Conservation (phyloP, 306 rosid genomes). For the Dryas drummondii region DNA sequence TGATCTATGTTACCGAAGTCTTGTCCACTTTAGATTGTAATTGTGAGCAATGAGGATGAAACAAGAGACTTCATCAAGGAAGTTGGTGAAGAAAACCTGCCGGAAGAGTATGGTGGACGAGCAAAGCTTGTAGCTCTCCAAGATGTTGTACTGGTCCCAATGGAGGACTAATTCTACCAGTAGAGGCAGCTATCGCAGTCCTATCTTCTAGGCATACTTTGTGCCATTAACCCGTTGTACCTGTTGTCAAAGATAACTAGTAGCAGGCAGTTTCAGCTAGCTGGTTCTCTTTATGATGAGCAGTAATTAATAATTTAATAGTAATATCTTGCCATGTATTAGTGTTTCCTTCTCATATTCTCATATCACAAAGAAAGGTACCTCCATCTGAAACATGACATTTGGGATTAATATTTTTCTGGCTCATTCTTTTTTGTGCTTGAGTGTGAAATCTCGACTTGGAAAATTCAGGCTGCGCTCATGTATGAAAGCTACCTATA, state of each 20-base stretch:
- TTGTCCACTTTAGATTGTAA: constrained; percentile 61
- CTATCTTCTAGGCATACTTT: not conserved
- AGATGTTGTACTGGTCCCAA: constrained; percentile 48
- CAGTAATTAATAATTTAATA: not conserved
- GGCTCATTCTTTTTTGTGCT: no score
- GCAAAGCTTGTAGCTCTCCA: constrained; percentile 63
- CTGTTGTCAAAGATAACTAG: not conserved
- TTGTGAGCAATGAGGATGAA: constrained; percentile 69
- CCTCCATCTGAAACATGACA: not conserved
- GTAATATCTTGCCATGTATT: not conserved
- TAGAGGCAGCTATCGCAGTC: not conserved
- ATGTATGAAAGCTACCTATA: no score
- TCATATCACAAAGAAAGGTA: not conserved
- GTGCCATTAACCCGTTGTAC: not conserved
- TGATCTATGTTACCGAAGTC: not conserved
- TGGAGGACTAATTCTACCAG: constrained; percentile 35
- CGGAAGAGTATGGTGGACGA: constrained; percentile 81
- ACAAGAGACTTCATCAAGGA: constrained; percentile 46
- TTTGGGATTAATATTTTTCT: not conserved
- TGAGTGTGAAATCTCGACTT: no score
- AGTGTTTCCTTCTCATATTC: not conserved
- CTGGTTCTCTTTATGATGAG: not conserved
- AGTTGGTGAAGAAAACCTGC: constrained; percentile 76
- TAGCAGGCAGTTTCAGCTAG: not conserved
- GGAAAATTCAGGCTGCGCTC: no score